These are phyloP conservation scores for Alternaria alternata DNA, from an alignment of 2,329 filamentous ascomycete species.

Conservation along the genomic window DNA sequence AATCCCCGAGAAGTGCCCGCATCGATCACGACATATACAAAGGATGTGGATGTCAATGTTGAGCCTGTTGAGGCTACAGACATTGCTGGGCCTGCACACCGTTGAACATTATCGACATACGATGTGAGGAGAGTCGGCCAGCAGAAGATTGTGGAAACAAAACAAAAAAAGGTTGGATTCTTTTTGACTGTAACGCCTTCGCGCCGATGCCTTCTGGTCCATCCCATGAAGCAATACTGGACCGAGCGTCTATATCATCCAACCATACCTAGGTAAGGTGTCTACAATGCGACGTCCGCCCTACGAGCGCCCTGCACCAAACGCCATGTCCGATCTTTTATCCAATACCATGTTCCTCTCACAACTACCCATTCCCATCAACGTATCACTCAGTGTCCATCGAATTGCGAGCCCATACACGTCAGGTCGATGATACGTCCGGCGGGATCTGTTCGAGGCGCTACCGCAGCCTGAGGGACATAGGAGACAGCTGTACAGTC, in stretches of 20 bases:
- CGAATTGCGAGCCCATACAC: conserved; percentile 1
- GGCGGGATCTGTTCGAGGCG: not conserved
- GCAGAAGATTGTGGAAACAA: not conserved
- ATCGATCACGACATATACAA: conserved; percentile 4
- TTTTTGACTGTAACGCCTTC: not conserved
- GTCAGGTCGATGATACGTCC: not conserved
- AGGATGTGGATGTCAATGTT: conserved; percentile 23
- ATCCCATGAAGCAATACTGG: not conserved
- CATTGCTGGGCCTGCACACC: conserved; percentile 18
- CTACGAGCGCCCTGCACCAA: not conserved
- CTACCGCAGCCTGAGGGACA: not conserved
- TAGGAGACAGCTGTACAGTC: not conserved
- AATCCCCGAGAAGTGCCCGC: not conserved
- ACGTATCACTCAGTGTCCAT: not conserved
- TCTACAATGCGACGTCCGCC: not conserved
- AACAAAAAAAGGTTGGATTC: not conserved
- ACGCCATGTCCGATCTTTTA: not conserved
- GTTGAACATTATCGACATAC: not conserved
- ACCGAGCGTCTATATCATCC: not conserved
- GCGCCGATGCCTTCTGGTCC: not conserved
- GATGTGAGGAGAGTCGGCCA: not conserved
- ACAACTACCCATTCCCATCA: not conserved
- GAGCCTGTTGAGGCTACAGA: conserved; percentile 28
- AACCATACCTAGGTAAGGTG: not conserved
- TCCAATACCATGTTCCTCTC: not conserved